These are phyloP conservation scores for Cetradonia linearis DNA, from an alignment of 495 filamentous ascomycete genomes.

Conservation along the genomic window DNA sequence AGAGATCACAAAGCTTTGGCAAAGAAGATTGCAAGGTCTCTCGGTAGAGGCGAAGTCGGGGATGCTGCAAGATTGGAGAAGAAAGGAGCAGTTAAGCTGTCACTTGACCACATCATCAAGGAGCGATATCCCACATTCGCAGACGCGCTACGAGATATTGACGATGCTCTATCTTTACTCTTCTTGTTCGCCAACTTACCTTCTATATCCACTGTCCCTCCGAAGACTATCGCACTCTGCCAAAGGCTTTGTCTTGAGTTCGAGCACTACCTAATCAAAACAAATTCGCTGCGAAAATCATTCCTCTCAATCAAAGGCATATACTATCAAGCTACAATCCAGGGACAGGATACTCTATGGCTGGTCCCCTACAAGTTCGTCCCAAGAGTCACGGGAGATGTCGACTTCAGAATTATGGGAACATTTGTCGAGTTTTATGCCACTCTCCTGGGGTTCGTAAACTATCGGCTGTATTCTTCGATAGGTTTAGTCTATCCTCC, in stretches of 20 bases:
- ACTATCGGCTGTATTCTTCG: slow-evolving; percentile 84
- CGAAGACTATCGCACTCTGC: slow-evolving; percentile 87
- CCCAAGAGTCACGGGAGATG: slow-evolving; percentile 79
- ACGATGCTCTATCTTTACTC: slow-evolving; percentile 92
- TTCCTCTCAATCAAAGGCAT: slow-evolving; percentile 99
- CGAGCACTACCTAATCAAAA: slow-evolving; percentile 89
- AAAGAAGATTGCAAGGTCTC: slow-evolving; percentile 88
- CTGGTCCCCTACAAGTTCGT: slow-evolving; percentile 95
- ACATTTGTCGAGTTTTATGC: slow-evolving; percentile 99
- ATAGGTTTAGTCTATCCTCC: slow-evolving; percentile 89
- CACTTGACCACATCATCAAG: slow-evolving; percentile 90
- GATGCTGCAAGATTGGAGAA: slow-evolving; percentile 79
- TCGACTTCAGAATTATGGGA: slow-evolving; percentile 97
- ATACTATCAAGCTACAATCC: slow-evolving; percentile 97
- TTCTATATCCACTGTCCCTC: slow-evolving; percentile 70
- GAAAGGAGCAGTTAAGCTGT: slow-evolving; percentile 72
- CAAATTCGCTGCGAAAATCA: slow-evolving; percentile 82
- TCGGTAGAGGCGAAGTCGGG: slow-evolving; percentile 80
- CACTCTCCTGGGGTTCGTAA: slow-evolving; percentile 87
- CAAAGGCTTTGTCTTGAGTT: slow-evolving; percentile 88
- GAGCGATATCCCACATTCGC: slow-evolving; percentile 96
- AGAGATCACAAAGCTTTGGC: slow-evolving; percentile 90
- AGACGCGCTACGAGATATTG: slow-evolving; percentile 87
- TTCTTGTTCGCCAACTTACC: slow-evolving; percentile 97
- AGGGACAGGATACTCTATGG: slow-evolving; percentile 97